Evolutionary conservation across 306 rosid genomes (phyloP).

Genomic region (Urtica urens): DNA sequence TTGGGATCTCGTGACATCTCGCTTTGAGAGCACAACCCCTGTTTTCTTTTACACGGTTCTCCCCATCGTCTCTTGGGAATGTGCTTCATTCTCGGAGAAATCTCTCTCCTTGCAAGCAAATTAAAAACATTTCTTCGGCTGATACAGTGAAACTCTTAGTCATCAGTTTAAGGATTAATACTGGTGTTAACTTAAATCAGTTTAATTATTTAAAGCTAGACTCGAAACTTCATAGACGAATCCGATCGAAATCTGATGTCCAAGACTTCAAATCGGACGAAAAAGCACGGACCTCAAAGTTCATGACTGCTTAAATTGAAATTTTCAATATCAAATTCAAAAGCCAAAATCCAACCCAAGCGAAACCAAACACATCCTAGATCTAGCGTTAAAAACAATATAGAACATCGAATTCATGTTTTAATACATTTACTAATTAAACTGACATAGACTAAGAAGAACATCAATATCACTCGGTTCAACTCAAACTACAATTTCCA

Average conservation of each 20-base stretch:
- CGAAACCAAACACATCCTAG: background rate
- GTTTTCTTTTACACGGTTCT: constrained; percentile 21
- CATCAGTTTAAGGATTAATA: background rate
- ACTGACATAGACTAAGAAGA: no score
- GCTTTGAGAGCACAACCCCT: constrained; percentile 18
- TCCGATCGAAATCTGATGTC: no score
- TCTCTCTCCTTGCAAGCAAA: constrained; percentile 34
- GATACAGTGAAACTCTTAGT: background rate
- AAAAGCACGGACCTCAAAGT: background rate
- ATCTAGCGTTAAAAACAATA: background rate
- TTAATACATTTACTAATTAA: background rate
- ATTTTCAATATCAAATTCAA: no score
- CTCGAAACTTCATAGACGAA: no score
- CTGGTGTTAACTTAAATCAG: background rate
- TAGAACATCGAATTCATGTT: background rate
- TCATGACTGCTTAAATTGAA: background rate
- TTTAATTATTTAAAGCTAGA: no score
- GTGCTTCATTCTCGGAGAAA: constrained; percentile 35
- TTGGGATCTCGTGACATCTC: constrained; percentile 29
- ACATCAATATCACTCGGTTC: no score
- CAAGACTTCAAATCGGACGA: background rate
- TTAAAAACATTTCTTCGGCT: constrained; percentile 33
- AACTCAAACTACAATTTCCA: no score
- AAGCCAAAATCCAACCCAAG: no score
- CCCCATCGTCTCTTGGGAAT: constrained; percentile 25